Evolutionary conservation across 2,329 filamentous ascomycete species (phyloP).

Genomic region (Fusarium humuli): DNA sequence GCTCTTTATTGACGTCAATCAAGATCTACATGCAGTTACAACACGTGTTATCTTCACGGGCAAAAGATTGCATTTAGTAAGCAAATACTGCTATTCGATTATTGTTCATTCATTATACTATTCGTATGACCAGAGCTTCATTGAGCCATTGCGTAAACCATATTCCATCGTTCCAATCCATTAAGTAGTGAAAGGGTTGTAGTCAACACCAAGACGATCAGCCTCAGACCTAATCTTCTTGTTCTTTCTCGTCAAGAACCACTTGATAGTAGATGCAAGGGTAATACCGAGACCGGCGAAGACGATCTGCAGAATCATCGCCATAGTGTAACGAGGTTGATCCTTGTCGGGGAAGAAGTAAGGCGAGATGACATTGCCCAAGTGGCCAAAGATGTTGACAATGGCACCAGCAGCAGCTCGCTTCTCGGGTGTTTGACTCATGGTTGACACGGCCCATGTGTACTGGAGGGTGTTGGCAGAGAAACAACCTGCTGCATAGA

Average conservation of each 20-base stretch:
- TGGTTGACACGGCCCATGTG: conserved; percentile 51
- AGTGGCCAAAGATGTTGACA: conserved; percentile 52
- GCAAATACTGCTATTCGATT: background rate
- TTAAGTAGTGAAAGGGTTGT: conserved; percentile 33
- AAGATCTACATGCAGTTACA: fast-evolving
- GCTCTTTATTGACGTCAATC: fast-evolving
- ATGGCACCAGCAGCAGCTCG: conserved; percentile 52
- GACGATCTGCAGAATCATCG: conserved; percentile 43
- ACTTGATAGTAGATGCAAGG: conserved; percentile 21
- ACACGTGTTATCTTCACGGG: too few relatives aligned
- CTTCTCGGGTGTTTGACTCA: conserved; percentile 54
- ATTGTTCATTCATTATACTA: background rate
- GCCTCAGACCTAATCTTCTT: conserved; percentile 33
- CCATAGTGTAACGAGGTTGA: conserved; percentile 46
- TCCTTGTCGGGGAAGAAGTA: conserved; percentile 53
- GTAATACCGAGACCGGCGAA: conserved; percentile 30
- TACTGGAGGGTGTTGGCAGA: conserved; percentile 52
- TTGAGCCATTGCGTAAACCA: background rate
- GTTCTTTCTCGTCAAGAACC: conserved; percentile 34
- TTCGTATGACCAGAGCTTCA: background rate
- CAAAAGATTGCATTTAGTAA: background rate
- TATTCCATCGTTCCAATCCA: background rate
- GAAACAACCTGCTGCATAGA: conserved; percentile 40
- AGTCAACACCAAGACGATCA: conserved; percentile 24
- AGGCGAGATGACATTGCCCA: conserved; percentile 55